These are phyloP conservation scores for Bimuria novae-zelandiae DNA, from an alignment of 2,329 filamentous ascomycete species.

Conservation along the genomic window DNA sequence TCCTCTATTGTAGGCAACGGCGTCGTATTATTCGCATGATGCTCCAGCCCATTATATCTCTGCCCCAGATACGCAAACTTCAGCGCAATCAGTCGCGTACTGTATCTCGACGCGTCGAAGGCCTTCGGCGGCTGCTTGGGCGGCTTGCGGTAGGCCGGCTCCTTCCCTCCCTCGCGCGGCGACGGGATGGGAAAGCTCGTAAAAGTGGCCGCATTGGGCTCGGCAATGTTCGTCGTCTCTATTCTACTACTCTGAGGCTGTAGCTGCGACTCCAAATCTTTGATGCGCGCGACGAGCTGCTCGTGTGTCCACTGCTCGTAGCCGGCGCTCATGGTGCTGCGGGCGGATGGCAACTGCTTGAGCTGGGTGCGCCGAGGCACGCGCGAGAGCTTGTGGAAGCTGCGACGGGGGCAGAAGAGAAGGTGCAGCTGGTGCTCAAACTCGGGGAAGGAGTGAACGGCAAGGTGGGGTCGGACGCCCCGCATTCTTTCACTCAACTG, in stretches of 20 bases:
- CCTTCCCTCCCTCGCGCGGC: conserved; percentile 1
- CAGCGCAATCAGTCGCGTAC: conserved; percentile 82
- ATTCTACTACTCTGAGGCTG: neutral
- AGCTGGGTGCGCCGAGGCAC: conserved; percentile 30
- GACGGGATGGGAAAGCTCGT: conserved; percentile 8
- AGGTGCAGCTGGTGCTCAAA: conserved; percentile 30
- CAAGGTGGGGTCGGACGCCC: conserved; percentile 23
- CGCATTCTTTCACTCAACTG: conserved; percentile 34
- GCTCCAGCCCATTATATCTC: conserved; percentile 91
- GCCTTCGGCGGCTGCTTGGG: conserved; percentile 50
- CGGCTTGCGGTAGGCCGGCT: conserved; percentile 35
- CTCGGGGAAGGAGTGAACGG: conserved; percentile 35
- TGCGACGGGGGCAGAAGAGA: conserved; percentile 33
- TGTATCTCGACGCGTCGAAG: conserved; percentile 81
- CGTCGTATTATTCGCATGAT: conserved; percentile 71
- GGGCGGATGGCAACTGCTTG: conserved; percentile 13
- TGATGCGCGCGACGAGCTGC: conserved; percentile 40
- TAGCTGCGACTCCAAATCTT: conserved; percentile 35
- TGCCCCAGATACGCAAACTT: conserved; percentile 94
- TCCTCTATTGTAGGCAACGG: conserved; percentile 85
- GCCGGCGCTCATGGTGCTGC: conserved; percentile 27
- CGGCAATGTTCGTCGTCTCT: neutral
- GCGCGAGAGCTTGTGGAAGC: conserved; percentile 41
- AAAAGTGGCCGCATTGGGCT: conserved; percentile 8
- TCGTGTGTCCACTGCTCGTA: conserved; percentile 42